These are phyloP conservation scores for Paecilomyces fulvus DNA, from an alignment of 2,329 filamentous ascomycete genomes.

Conservation along the genomic window DNA sequence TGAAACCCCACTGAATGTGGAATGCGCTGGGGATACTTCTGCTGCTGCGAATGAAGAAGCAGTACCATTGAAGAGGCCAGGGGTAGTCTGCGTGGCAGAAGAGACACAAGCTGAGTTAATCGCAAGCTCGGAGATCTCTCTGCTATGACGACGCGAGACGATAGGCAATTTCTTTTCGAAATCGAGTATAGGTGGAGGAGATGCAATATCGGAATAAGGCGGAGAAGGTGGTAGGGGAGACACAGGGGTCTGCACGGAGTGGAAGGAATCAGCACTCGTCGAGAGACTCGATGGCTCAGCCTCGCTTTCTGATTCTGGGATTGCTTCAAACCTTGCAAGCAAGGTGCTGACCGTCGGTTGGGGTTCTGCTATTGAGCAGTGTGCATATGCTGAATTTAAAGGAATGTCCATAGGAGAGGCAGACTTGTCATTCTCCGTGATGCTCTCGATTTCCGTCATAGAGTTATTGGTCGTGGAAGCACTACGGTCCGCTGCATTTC, in stretches of 20 bases:
- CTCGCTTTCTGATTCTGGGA: slow-evolving; percentile 17
- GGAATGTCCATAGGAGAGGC: slow-evolving; percentile 4
- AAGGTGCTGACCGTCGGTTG: slow-evolving; percentile 22
- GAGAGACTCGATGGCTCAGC: slow-evolving; percentile 20
- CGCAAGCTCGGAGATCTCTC: slow-evolving; percentile 22
- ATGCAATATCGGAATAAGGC: slow-evolving; percentile 10
- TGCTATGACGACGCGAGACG: slow-evolving; percentile 11
- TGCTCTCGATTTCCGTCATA: not conserved
- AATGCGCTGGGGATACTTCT: not conserved
- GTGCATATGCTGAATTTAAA: slow-evolving; percentile 2
- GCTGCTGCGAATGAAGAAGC: not conserved
- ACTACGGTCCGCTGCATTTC: slow-evolving; percentile 23
- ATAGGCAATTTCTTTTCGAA: not conserved
- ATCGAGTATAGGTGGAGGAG: slow-evolving; percentile 12
- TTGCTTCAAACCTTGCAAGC: slow-evolving; percentile 30
- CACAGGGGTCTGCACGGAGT: slow-evolving; percentile 23
- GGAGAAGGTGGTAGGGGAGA: slow-evolving; percentile 10
- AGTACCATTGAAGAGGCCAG: not conserved
- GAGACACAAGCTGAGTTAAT: slow-evolving; percentile 12
- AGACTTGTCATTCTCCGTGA: not conserved
- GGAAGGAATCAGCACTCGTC: slow-evolving; percentile 36
- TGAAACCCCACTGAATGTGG: not conserved
- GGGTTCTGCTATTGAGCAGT: not conserved
- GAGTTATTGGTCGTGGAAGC: not conserved
- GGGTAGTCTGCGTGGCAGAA: slow-evolving; percentile 2